These are phyloP conservation scores for Puccinia novopanici DNA, from an alignment of 1,284 basidiomycete genomes.

Conservation along the genomic window DNA sequence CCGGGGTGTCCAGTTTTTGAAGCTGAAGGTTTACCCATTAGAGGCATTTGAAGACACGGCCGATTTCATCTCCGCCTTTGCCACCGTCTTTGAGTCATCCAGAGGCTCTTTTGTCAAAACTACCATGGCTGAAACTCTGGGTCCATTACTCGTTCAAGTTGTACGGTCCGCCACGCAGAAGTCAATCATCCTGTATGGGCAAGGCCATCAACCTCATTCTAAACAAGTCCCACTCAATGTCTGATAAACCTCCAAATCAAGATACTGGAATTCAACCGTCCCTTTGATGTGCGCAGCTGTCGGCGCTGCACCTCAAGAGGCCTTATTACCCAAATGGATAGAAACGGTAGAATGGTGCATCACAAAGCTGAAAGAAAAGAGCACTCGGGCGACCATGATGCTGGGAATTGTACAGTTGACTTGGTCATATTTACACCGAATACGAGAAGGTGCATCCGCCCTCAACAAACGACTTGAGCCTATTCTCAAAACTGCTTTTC, in stretches of 20 bases:
- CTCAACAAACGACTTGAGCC: conserved; percentile 76
- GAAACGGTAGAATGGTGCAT: conserved; percentile 30
- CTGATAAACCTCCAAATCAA: conserved; percentile 69
- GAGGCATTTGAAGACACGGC: conserved; percentile 90
- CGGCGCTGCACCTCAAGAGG: conserved; percentile 82
- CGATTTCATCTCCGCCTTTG: conserved; percentile 81
- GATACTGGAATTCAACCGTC: conserved; percentile 87
- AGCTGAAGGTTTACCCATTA: conserved; percentile 79
- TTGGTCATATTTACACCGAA: conserved; percentile 93
- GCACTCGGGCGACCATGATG: conserved; percentile 71
- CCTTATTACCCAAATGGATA: conserved; percentile 80
- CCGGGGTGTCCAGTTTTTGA: conserved; percentile 48
- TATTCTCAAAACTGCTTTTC: conserved; percentile 78
- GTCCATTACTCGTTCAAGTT: conserved; percentile 63
- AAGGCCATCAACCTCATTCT: conserved; percentile 84
- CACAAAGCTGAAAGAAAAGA: conserved; percentile 67
- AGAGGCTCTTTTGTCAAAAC: conserved; percentile 82
- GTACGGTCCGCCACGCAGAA: conserved; percentile 82
- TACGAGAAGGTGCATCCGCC: conserved; percentile 78
- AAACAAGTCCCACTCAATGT: conserved; percentile 82
- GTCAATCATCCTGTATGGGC: conserved; percentile 92
- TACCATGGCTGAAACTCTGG: conserved; percentile 80
- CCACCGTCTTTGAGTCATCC: conserved; percentile 78
- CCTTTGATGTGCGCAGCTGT: conserved; percentile 80
- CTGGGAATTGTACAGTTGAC: conserved; percentile 80